Conservation (phyloP, 441 rosid species). For the Macaranga tanarius region DNA sequence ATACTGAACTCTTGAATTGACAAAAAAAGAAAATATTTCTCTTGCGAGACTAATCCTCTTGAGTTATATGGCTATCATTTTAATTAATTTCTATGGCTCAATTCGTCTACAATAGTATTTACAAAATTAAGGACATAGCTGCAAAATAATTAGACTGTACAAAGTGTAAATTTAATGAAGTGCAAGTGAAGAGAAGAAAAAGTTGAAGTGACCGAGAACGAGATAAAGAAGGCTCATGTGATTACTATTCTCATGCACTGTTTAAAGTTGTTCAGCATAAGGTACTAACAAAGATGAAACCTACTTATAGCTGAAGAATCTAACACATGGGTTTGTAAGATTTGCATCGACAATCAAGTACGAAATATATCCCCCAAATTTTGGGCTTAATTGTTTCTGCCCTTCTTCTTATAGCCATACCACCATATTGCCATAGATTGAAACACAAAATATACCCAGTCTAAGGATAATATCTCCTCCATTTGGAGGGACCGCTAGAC, state of each 20-base stretch:
- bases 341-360: conserved; percentile 35
- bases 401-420: conserved; percentile 12
- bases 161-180: too few species aligned
- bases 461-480: not conserved
- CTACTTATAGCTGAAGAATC: conserved; percentile 49
- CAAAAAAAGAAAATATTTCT: too few species aligned
- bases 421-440: not conserved
- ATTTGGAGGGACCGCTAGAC: not conserved
- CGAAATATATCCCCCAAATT: conserved; percentile 34
- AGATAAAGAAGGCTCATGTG: conserved; percentile 28
- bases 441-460: conserved; percentile 9
- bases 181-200: not conserved
- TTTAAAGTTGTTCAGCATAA: conserved; percentile 34
- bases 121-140: too few species aligned
- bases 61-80: too few species aligned
- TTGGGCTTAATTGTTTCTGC: conserved; percentile 4
- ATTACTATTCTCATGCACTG: conserved; percentile 33
- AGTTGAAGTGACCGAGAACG: conserved; percentile 18
- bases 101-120: too few species aligned
- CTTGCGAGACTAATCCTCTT: too few species aligned
- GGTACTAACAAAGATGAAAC: conserved; percentile 29
- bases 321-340: conserved; percentile 50
- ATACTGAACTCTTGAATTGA: too few species aligned
- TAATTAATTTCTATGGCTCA: too few species aligned
- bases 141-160: too few species aligned